Conservation (phyloP, 257 asterid species). For the Przewalskia tangutica region DNA sequence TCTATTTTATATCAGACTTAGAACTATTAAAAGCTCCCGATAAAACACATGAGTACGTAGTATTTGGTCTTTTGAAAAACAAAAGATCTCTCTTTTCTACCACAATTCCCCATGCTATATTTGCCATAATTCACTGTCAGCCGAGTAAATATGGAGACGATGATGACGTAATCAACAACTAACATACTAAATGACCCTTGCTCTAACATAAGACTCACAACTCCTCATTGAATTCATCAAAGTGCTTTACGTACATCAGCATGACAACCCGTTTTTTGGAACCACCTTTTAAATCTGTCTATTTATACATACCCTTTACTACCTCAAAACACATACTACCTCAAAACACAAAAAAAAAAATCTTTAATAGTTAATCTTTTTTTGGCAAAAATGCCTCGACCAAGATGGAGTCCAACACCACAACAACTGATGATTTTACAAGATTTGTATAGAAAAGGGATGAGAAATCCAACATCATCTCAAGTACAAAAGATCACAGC, state of each 20-base stretch:
- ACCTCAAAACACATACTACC: neutral
- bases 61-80: neutral
- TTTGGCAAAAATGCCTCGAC: slow-evolving; percentile 26
- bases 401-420: slow-evolving; percentile 84
- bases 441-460: slow-evolving; percentile 57
- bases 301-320: neutral
- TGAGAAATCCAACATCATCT: slow-evolving; percentile 53
- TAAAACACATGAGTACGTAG: neutral
- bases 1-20: too few species aligned
- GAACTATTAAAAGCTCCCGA: too few species aligned
- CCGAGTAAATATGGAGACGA: neutral
- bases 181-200: neutral
- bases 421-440: slow-evolving; percentile 74
- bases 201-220: neutral
- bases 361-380: too few species aligned
- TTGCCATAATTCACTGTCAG: neutral
- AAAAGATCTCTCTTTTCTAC: too few species aligned
- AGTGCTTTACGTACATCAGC: neutral
- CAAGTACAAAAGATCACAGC: slow-evolving; percentile 69
- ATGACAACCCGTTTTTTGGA: neutral
- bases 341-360: neutral
- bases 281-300: neutral
- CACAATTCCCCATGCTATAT: neutral
- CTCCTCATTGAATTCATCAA: neutral
- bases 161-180: neutral